phyloP scores from a whole-genome alignment of 495 filamentous ascomycete species.

The Penicillium dipodomyicola region DNA sequence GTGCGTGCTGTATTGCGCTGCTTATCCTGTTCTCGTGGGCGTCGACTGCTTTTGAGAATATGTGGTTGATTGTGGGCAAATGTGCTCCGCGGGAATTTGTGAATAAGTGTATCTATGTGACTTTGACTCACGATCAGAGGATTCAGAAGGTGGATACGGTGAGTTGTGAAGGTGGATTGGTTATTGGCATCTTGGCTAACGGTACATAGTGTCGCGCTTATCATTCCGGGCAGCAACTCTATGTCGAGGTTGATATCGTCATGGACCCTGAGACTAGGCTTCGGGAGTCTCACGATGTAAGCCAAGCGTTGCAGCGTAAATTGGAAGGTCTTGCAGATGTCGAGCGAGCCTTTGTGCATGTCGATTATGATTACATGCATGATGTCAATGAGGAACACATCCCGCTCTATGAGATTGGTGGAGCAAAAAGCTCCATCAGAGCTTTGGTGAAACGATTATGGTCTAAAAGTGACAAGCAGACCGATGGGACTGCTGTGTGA shows the following conservation, averaged over 20 bases:
- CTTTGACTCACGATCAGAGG: constrained; percentile 51
- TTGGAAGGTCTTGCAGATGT: constrained; percentile 53
- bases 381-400: constrained; percentile 53
- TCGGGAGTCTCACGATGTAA: constrained; percentile 54
- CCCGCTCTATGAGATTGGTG: constrained; percentile 43
- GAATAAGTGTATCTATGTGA: constrained; percentile 56
- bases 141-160: constrained; percentile 54
- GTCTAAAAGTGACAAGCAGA: neutral
- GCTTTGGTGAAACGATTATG: constrained; percentile 9
- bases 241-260: constrained; percentile 58
- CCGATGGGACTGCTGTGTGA: neutral
- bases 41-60: constrained; percentile 54
- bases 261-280: constrained; percentile 52
- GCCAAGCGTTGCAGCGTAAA: constrained; percentile 52
- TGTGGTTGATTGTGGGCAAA: constrained; percentile 56
- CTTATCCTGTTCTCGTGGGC: constrained; percentile 56
- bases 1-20: constrained; percentile 53
- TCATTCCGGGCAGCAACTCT: constrained; percentile 55
- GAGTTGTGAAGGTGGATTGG: constrained; percentile 14
- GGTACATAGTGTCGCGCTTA: constrained; percentile 41
- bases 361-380: constrained; percentile 46
- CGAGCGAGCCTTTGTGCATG: constrained; percentile 56
- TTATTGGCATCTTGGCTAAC: neutral
- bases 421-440: constrained; percentile 12
- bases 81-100: constrained; percentile 52